Percentiles rank a stretch among this genome's conserved stretches.
Evolutionary conservation across 768 basidiomycete genomes (phyloP).

Genomic region (Xerocomellus amylosporus): DNA sequence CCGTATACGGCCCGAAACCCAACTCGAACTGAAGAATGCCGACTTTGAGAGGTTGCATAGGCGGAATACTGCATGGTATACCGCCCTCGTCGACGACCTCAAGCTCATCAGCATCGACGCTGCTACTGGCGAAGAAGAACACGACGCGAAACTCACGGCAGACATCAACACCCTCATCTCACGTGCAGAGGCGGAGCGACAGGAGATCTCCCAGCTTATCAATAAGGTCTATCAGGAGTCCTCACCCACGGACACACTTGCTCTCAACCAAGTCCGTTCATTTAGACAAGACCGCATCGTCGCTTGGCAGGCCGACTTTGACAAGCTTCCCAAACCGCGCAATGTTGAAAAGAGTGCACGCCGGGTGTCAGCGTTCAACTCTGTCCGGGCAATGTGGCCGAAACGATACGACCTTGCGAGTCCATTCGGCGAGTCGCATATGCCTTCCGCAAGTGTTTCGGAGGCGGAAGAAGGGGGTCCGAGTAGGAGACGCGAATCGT

Average conservation of each 20-base stretch:
- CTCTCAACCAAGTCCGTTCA: constrained; percentile 80
- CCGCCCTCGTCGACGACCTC: constrained; percentile 69
- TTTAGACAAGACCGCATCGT: constrained; percentile 91
- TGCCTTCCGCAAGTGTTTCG: constrained; percentile 65
- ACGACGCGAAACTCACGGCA: constrained; percentile 57
- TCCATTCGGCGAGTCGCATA: constrained; percentile 50
- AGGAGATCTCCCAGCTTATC: constrained; percentile 69
- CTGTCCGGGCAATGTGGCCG: constrained; percentile 73
- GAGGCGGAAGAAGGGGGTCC: constrained; percentile 65
- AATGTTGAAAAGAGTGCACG: constrained; percentile 51
- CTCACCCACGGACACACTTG: constrained; percentile 78
- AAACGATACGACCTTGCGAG: constrained; percentile 53
- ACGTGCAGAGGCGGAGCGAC: constrained; percentile 71
- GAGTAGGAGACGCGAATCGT: constrained; percentile 50
- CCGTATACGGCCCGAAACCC: constrained; percentile 80
- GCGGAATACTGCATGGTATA: constrained; percentile 74
- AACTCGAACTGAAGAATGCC: constrained; percentile 86
- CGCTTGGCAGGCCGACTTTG: constrained; percentile 95
- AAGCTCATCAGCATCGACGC: constrained; percentile 76
- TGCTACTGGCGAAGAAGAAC: constrained; percentile 73
- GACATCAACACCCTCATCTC: constrained; percentile 66
- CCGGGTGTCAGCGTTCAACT: constrained; percentile 61
- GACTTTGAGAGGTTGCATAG: constrained; percentile 78
- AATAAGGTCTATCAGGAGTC: constrained; percentile 81
- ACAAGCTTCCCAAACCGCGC: constrained; percentile 74